phyloP scores from a whole-genome alignment of 2,329 filamentous ascomycete genomes.

The Ascosphaera apis region DNA sequence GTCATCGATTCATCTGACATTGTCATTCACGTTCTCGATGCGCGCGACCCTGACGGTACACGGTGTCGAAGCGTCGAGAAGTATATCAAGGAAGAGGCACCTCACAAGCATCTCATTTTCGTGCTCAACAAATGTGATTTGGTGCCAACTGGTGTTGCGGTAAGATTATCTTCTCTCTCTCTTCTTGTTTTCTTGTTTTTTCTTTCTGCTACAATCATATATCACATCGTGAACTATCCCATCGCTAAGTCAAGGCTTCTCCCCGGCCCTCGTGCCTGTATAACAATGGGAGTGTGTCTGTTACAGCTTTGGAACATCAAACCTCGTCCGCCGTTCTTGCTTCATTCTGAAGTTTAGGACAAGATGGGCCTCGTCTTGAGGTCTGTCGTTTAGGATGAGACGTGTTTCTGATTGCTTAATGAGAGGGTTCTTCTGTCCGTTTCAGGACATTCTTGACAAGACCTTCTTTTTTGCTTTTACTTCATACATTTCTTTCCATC shows the following conservation, averaged over 20 bases:
- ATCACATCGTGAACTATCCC: constrained; percentile 9
- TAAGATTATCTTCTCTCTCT: constrained; percentile 36
- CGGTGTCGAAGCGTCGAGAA: constrained; percentile 79
- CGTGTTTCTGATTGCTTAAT: constrained; percentile 47
- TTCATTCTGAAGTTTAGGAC: constrained; percentile 39
- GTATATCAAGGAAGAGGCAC: constrained; percentile 77
- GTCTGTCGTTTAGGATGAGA: constrained; percentile 49
- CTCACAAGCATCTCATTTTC: constrained; percentile 87
- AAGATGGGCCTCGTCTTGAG: constrained; percentile 77
- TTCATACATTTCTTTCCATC: constrained; percentile 45
- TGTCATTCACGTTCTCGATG: constrained; percentile 82
- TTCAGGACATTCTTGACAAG: neutral
- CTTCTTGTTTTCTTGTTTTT: constrained; percentile 9
- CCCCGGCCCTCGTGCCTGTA: constrained; percentile 18
- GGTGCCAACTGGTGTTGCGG: constrained; percentile 75
- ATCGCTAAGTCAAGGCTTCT: constrained; percentile 78
- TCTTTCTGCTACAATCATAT: too few relatives aligned
- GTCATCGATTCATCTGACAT: constrained; percentile 93
- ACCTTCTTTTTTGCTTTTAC: constrained; percentile 90
- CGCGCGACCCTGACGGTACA: constrained; percentile 71
- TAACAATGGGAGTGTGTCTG: constrained; percentile 58
- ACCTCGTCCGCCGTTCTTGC: constrained; percentile 42
- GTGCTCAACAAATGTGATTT: constrained; percentile 82
- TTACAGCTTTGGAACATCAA: constrained; percentile 99
- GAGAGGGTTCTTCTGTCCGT: neutral